Evolutionary conservation across 257 asterid genomes (phyloP).

Genomic region (Osmanthus fragrans): DNA sequence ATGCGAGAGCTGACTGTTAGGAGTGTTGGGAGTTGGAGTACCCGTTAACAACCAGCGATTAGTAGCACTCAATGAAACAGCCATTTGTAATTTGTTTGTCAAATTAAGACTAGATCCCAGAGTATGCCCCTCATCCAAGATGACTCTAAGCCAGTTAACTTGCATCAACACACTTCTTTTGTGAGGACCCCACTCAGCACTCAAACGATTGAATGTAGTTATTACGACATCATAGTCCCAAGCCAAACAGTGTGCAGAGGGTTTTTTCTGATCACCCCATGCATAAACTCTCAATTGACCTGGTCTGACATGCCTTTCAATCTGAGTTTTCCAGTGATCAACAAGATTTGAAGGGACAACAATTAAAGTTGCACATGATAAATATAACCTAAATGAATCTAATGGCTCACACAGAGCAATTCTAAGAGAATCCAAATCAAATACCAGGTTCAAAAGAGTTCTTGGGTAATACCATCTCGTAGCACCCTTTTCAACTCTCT

Average conservation of each 20-base stretch:
- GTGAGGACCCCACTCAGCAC: constrained; percentile 92
- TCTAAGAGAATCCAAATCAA: constrained; percentile 89
- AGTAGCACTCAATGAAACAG: constrained; percentile 68
- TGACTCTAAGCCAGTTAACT: constrained; percentile 93
- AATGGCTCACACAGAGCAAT: constrained; percentile 86
- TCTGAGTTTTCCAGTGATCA: constrained; percentile 93
- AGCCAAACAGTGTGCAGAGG: constrained; percentile 78
- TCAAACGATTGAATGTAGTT: constrained; percentile 91
- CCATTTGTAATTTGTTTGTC: constrained; percentile 97
- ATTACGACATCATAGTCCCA: constrained; percentile 96
- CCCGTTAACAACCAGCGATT: constrained; percentile 98
- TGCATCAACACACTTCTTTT: constrained; percentile 81
- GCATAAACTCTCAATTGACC: constrained; percentile 78
- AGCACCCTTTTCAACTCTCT: constrained; percentile 56
- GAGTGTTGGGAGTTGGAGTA: constrained; percentile 96
- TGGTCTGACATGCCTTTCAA: constrained; percentile 74
- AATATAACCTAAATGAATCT: constrained; percentile 65
- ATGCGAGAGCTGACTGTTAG: constrained; percentile 86
- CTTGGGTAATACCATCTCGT: constrained; percentile 87
- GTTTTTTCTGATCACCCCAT: constrained; percentile 84
- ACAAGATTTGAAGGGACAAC: constrained; percentile 93
- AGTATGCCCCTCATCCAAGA: constrained; percentile 98
- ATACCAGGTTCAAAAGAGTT: constrained; percentile 63
- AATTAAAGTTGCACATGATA: constrained; percentile 86
- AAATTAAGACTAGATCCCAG: constrained; percentile 88